Conservation (phyloP, 192 early-diverging fungal genomes). For the Podila horticola region DNA sequence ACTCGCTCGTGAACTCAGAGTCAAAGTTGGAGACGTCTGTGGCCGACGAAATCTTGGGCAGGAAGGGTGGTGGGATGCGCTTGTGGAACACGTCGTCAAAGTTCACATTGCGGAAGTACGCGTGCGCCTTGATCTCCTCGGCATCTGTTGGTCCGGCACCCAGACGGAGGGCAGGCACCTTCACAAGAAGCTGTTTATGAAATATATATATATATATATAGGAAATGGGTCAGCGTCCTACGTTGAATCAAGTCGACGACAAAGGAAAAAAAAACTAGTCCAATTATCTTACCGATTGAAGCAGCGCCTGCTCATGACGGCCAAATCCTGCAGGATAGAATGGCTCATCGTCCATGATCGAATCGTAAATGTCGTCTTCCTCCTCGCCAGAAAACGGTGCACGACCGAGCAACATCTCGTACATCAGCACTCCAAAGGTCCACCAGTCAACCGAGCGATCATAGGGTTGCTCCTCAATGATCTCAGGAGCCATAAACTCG, state of each 20-base stretch:
- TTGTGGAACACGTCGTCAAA: conserved; percentile 79
- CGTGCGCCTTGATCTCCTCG: conserved; percentile 77
- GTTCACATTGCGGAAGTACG: conserved; percentile 79
- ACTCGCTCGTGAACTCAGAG: conserved; percentile 92
- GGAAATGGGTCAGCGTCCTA: not conserved
- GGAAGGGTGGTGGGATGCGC: conserved; percentile 75
- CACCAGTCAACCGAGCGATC: conserved; percentile 87
- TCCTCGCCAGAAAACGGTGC: conserved; percentile 83
- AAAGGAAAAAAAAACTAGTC: not conserved
- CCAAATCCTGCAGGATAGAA: conserved; percentile 78
- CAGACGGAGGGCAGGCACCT: conserved; percentile 64
- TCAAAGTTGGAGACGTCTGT: conserved; percentile 97
- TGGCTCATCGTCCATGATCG: conserved; percentile 83
- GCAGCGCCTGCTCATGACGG: conserved; percentile 70
- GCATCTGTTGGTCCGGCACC: conserved; percentile 71
- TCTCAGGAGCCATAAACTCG: conserved; percentile 91
- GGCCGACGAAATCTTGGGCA: conserved; percentile 70
- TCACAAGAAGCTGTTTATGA: conserved; percentile 55
- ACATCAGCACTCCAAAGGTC: conserved; percentile 71
- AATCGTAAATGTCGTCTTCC: conserved; percentile 88
- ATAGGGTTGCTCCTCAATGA: conserved; percentile 81
- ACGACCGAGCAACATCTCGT: conserved; percentile 80
- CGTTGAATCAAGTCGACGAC: conserved; percentile 61
- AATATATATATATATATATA: not conserved
- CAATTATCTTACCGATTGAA: conserved; percentile 60